A percentile compares a stretch with the other conserved stretches of the same genome.
These are phyloP conservation scores for Rhizoclosmatium globosum DNA, from an alignment of 192 early-diverging fungal genomes.

Conservation along the genomic window DNA sequence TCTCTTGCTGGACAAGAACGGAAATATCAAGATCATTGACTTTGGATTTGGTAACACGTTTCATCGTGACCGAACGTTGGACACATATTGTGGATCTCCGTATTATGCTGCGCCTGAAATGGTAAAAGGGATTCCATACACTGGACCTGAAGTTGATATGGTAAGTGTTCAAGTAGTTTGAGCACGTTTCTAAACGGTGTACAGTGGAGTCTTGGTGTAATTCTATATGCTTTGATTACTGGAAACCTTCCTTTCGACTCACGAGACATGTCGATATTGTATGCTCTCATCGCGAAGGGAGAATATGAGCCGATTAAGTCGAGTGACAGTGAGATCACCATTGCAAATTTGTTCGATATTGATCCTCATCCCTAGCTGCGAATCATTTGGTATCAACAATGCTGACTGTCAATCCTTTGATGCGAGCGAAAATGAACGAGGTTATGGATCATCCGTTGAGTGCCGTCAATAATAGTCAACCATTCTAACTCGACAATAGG, in stretches of 20 bases:
- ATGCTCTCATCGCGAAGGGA: constrained; percentile 67
- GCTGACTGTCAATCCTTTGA: constrained; percentile 38
- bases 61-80: constrained; percentile 62
- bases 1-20: constrained; percentile 61
- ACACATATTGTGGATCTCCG: constrained; percentile 73
- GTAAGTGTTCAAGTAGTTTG: constrained; percentile 5
- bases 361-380: constrained; percentile 44
- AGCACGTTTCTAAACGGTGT: constrained; percentile 39
- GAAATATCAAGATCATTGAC: constrained; percentile 74
- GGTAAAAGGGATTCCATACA: constrained; percentile 83
- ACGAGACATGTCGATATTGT: constrained; percentile 63
- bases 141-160: constrained; percentile 93
- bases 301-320: constrained; percentile 57
- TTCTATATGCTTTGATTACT: constrained; percentile 88
- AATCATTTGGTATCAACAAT: constrained; percentile 51
- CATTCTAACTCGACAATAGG: constrained; percentile 53
- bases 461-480: constrained; percentile 45
- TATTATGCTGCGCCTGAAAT: constrained; percentile 69
- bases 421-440: constrained; percentile 39
- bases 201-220: constrained; percentile 92
- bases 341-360: constrained; percentile 71
- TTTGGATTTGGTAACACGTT: constrained; percentile 71
- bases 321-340: constrained; percentile 53
- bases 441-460: constrained; percentile 37
- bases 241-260: constrained; percentile 75